A percentile compares a stretch with the other conserved stretches of the same genome.
These are phyloP conservation scores for Naganishia vaughanmartiniae DNA, from an alignment of 768 basidiomycete species.

Conservation along the genomic window DNA sequence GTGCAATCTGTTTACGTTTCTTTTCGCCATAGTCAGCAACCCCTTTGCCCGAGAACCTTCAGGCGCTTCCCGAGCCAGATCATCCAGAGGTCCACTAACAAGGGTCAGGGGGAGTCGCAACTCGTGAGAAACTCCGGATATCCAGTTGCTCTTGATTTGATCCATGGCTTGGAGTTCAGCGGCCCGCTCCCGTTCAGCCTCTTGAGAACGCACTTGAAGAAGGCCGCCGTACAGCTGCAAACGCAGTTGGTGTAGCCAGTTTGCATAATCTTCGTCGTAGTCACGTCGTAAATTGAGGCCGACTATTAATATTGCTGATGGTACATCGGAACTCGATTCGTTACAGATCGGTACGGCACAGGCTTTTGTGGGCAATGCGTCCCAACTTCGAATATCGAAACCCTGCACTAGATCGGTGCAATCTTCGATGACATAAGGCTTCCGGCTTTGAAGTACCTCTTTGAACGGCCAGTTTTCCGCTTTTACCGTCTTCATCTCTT, in stretches of 20 bases:
- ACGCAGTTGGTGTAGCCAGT: slow-evolving; percentile 38
- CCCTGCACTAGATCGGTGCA: slow-evolving; percentile 40
- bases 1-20: slow-evolving; percentile 50
- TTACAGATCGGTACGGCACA: slow-evolving; percentile 44
- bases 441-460: slow-evolving; percentile 39
- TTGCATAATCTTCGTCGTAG: slow-evolving; percentile 47
- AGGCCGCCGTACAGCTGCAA: slow-evolving; percentile 46
- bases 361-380: slow-evolving; percentile 44
- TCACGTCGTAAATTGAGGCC: slow-evolving; percentile 45
- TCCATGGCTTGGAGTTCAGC: slow-evolving; percentile 45
- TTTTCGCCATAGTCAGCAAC: slow-evolving; percentile 95
- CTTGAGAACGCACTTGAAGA: slow-evolving; percentile 42
- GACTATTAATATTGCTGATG: slow-evolving; percentile 40
- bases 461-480: slow-evolving; percentile 42
- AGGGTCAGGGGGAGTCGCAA: slow-evolving; percentile 31
- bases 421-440: slow-evolving; percentile 43
- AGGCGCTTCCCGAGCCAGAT: slow-evolving; percentile 47
- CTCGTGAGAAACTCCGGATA: slow-evolving; percentile 28
- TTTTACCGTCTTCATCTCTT: slow-evolving; percentile 11
- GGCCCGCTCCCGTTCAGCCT: slow-evolving; percentile 43
- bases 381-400: slow-evolving; percentile 45
- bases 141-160: slow-evolving; percentile 37
- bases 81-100: slow-evolving; percentile 46
- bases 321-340: slow-evolving; percentile 44
- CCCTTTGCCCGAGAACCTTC: slow-evolving; percentile 58